Conservation (phyloP, 1,139 yeast genomes). For the Kodamaea derodonti region DNA sequence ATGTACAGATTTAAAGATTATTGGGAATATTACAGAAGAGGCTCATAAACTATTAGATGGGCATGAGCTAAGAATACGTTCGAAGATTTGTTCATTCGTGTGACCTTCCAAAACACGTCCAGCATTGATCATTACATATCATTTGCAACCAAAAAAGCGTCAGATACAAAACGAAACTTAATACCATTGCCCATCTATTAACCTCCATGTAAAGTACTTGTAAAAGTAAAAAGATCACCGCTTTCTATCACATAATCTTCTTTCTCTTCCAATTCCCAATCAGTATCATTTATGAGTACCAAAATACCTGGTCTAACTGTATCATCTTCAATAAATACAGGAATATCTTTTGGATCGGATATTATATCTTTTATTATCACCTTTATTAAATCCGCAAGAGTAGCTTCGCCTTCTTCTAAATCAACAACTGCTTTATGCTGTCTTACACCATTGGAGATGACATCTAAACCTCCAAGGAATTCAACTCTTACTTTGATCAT, state of each 20-base stretch:
- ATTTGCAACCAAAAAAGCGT: no score
- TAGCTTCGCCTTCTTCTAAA: constrained; percentile 41
- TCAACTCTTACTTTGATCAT: constrained; percentile 16
- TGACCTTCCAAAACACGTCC: no score
- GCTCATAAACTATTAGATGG: no score
- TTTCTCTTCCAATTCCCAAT: constrained; percentile 95
- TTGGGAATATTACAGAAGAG: no score
- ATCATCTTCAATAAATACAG: constrained; percentile 78
- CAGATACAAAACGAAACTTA: no score
- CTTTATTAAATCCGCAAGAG: constrained; percentile 55
- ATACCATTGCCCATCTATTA: constrained; percentile 22
- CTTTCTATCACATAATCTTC: constrained; percentile 71
- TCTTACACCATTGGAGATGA: constrained; percentile 52
- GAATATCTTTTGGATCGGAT: constrained; percentile 58
- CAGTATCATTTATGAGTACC: constrained; percentile 89
- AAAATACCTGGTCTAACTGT: constrained; percentile 86
- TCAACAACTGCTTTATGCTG: constrained; percentile 43
- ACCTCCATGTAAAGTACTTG: constrained; percentile 95
- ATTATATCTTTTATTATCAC: constrained; percentile 55
- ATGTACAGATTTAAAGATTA: no score
- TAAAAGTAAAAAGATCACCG: constrained; percentile 79
- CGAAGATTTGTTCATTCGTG: no score
- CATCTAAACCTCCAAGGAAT: constrained; percentile 64
- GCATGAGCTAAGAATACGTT: no score
- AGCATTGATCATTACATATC: no score